Evolutionary conservation across 139 green algal genomes (phyloP).

Genomic region (Chlamydomonas incerta): DNA sequence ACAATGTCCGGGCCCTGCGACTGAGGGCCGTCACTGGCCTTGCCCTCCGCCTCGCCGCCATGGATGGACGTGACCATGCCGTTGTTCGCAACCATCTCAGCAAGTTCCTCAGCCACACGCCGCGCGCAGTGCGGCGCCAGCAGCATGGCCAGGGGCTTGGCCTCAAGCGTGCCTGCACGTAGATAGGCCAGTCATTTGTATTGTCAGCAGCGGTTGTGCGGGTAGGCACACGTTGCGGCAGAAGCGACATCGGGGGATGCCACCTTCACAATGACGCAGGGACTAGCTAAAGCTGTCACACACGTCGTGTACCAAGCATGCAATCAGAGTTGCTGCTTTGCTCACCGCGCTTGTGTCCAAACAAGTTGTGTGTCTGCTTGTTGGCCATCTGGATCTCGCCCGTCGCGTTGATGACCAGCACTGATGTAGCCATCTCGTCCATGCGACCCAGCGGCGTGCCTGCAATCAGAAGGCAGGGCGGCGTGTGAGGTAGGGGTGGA

Average conservation of each 20-base stretch:
- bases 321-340: no score
- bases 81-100: not conserved
- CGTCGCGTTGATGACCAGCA: not conserved
- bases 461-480: no score
- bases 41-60: rapidly evolving
- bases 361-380: not conserved
- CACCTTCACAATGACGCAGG: no score
- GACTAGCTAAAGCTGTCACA: no score
- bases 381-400: slow-evolving; percentile 19
- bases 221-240: no score
- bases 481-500: no score
- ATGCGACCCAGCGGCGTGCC: slow-evolving; percentile 6
- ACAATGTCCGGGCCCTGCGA: not conserved
- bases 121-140: not conserved
- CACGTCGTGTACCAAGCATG: not conserved
- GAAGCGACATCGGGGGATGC: no score
- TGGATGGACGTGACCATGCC: no score
- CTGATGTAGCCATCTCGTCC: not conserved
- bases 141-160: not conserved
- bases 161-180: not conserved
- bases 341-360: not conserved
- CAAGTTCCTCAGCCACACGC: not conserved
- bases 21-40: not conserved
- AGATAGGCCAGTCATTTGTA: no score
- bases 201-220: no score